These are phyloP conservation scores for Multifurca ochricompacta DNA, from an alignment of 768 basidiomycete genomes.

Conservation along the genomic window DNA sequence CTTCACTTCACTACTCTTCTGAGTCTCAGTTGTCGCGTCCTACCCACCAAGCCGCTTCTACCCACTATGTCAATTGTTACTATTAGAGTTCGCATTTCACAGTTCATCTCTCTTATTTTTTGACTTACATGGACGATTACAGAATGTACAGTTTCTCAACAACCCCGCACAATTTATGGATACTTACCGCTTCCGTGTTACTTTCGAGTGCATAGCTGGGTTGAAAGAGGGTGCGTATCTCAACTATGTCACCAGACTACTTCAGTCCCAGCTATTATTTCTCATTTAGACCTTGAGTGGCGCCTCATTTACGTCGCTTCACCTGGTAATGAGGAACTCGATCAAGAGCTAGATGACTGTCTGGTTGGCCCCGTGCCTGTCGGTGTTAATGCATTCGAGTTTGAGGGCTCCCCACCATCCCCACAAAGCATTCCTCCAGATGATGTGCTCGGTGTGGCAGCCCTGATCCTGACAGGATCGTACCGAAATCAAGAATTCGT, in stretches of 20 bases:
- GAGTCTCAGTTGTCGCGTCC: no score
- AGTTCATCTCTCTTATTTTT: neutral
- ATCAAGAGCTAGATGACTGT: constrained; percentile 97
- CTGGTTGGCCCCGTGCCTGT: constrained; percentile 95
- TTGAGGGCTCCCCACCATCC: constrained; percentile 80
- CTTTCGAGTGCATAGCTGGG: constrained; percentile 92
- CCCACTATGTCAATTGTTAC: constrained; percentile 23
- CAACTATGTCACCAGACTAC: neutral
- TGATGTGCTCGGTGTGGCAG: constrained; percentile 93
- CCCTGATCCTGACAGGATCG: constrained; percentile 92
- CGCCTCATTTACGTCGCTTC: constrained; percentile 94
- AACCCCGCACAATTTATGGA: constrained; percentile 91
- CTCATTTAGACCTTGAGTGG: constrained; percentile 85
- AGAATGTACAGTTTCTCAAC: constrained; percentile 88
- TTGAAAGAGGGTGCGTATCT: constrained; percentile 68
- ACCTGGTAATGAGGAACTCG: constrained; percentile 82
- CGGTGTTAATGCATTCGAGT: constrained; percentile 97
- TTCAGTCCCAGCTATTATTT: neutral
- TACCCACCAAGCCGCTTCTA: no score
- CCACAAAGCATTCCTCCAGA: constrained; percentile 78
- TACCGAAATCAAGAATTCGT: constrained; percentile 98
- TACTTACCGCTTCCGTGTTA: constrained; percentile 87
- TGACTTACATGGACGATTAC: neutral
- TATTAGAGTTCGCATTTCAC: constrained; percentile 13
- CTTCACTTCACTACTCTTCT: no score